Evolutionary conservation across 2,329 filamentous ascomycete species (phyloP), one percentile per base, ranked within the genome.

Genomic region (Xylaria sp.): DNA sequence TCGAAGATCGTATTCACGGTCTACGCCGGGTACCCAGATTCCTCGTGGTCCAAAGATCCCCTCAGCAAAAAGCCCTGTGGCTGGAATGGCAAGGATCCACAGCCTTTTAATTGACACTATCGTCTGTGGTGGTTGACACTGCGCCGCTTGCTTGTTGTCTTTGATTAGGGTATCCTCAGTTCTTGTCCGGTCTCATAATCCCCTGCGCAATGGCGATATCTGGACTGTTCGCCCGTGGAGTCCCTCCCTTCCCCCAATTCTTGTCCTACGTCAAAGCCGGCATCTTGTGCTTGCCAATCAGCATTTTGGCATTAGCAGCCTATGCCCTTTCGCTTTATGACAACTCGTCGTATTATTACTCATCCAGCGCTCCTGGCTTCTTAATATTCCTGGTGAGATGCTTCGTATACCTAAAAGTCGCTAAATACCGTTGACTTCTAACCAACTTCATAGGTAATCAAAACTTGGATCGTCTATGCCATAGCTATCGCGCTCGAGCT

Each of bases 321-420:
- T 78, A 76, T 57, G 68, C 73, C 9, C 44, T 76, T 13, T 72
- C 74, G 2, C 55, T 77, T 13, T 70, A 70, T 16, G 62, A 63
- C 16, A 53, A 57, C 16, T 48, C 56, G 16, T 60, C 51, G 2
- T 46, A 52, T 37, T 65, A 65, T 42, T 63, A 67, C 50, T 66
- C 66, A 43, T 61, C 66, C 3, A 72, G 72, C 3, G 70, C 73
- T 4, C 69, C 71, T 2, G 74, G 72, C 34, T 77, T 80, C 56
- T 66, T 78, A 40, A 73, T 78, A 56, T 80, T 80, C 52, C 72
- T 77, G 34, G 78, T 81, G 61, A 66, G 75, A 62, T 63, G 66
- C 5, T 42, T 63, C 57, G 39, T 55, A 64, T 6, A 4, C 2
- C 6, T 1, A 11, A n/a, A n/a, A n/a, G n/a, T n/a, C n/a, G n/a